A percentile compares a stretch with the other conserved stretches of the same genome.
Evolutionary conservation across 2,329 filamentous ascomycete species (phyloP).

Genomic region (Aspergillus pseudonomiae): DNA sequence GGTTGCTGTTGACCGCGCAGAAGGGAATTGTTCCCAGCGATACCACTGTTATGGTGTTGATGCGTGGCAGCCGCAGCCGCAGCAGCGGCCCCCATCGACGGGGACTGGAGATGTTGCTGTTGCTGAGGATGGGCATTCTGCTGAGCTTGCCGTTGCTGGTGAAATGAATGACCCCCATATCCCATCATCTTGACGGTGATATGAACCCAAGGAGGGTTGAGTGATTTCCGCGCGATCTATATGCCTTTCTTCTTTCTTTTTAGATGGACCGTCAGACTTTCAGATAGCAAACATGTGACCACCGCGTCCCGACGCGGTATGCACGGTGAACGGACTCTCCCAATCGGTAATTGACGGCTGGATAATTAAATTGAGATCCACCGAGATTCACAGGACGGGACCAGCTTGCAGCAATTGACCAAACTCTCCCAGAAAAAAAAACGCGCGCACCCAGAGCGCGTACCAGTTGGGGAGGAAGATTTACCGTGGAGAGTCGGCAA

Average conservation of each 20-base stretch:
- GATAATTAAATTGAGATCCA: neutral
- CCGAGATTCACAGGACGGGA: neutral
- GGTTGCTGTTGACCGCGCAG: conserved; percentile 33
- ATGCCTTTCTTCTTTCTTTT: neutral
- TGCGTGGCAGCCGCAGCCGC: conserved; percentile 1
- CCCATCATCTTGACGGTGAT: conserved; percentile 35
- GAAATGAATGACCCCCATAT: conserved; percentile 36
- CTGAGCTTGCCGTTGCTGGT: conserved; percentile 29
- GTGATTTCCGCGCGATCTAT: neutral
- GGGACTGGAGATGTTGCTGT: conserved; percentile 35
- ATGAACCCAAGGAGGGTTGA: neutral
- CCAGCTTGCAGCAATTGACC: neutral
- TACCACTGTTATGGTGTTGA: conserved; percentile 31
- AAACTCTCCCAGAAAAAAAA: neutral
- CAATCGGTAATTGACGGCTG: neutral
- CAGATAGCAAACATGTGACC: conserved; percentile 16
- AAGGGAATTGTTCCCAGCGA: conserved; percentile 29
- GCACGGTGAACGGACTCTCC: neutral
- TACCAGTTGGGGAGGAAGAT: neutral
- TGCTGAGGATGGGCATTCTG: conserved; percentile 28
- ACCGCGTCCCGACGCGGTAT: conserved; percentile 13
- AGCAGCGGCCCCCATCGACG: conserved; percentile 28
- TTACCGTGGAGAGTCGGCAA: conserved; percentile 1
- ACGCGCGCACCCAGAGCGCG: neutral
- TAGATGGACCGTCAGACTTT: neutral